Conservation (phyloP, 139 green algal genomes). For the Zygnema circumcarinatum region DNA sequence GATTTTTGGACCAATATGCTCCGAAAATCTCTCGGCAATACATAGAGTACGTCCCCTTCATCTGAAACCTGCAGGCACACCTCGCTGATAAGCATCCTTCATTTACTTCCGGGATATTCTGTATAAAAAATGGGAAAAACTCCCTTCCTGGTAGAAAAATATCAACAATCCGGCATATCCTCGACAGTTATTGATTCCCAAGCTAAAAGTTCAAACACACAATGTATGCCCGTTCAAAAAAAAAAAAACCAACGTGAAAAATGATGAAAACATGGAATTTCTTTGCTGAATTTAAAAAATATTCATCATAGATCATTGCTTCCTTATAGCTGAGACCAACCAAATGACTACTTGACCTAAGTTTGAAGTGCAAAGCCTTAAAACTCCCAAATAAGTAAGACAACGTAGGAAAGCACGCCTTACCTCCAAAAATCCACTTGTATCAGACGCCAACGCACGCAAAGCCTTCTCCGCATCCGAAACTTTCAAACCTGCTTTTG, state of each 20-base stretch:
- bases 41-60: constrained; percentile 88
- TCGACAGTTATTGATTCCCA: not conserved
- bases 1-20: constrained; percentile 69
- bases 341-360: too few species aligned
- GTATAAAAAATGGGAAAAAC: constrained; percentile 45
- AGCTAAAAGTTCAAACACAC: not conserved
- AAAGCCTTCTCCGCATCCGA: constrained; percentile 75
- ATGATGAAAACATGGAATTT: too few species aligned
- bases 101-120: too few species aligned
- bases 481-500: constrained; percentile 50
- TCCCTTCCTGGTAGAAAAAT: constrained; percentile 50
- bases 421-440: constrained; percentile 73
- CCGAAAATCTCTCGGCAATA: constrained; percentile 75
- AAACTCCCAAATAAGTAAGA: too few species aligned
- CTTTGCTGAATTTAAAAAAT: too few species aligned
- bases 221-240: not conserved
- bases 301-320: too few species aligned
- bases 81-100: too few species aligned
- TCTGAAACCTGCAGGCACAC: constrained; percentile 74
- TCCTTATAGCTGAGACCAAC: too few species aligned
- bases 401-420: too few species aligned
- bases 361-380: too few species aligned
- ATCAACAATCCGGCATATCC: not conserved
- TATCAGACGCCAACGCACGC: constrained; percentile 84
- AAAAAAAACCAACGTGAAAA: not conserved